phyloP scores from a whole-genome alignment of 371 early-diverging fungal genomes.

The Fennellomyces sp. region DNA sequence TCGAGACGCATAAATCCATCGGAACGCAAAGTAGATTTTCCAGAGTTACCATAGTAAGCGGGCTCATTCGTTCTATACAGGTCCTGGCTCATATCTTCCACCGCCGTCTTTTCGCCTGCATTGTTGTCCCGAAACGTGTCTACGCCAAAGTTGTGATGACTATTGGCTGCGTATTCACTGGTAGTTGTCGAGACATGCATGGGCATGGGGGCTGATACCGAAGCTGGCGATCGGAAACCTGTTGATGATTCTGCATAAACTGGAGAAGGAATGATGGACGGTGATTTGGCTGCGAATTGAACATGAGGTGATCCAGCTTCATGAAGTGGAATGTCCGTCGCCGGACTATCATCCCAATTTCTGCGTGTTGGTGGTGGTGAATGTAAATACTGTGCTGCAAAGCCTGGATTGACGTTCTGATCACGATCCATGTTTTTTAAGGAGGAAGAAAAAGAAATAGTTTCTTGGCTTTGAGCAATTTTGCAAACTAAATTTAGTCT shows the following conservation, averaged over 20 bases:
- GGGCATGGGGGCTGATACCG: conserved; percentile 8
- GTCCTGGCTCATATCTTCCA: conserved; percentile 18
- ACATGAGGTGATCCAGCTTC: conserved; percentile 22
- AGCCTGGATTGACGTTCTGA: conserved; percentile 3
- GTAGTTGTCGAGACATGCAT: conserved; percentile 12
- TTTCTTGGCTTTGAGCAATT: too few relatives aligned
- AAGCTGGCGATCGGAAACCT: neutral
- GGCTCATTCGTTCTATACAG: conserved; percentile 6
- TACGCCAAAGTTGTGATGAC: conserved; percentile 9
- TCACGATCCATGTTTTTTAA: conserved; percentile 5
- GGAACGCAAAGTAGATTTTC: conserved; percentile 9
- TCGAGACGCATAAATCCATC: conserved; percentile 27
- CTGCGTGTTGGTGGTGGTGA: conserved; percentile 18
- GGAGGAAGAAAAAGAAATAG: neutral
- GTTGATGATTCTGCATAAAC: conserved; percentile 11
- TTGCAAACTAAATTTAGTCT: too few relatives aligned
- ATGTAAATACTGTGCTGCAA: conserved; percentile 8
- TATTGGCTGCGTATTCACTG: neutral
- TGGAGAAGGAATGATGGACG: conserved; percentile 22
- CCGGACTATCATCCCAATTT: conserved; percentile 11
- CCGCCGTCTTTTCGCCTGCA: conserved; percentile 13
- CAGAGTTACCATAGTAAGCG: conserved; percentile 13
- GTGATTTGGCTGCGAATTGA: conserved; percentile 22
- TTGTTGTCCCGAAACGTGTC: conserved; percentile 6
- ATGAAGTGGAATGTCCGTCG: conserved; percentile 17